A percentile compares a stretch with the other conserved stretches of the same genome.
These are phyloP conservation scores for Aspergillus campestris DNA, from an alignment of 495 filamentous ascomycete species.

Conservation along the genomic window DNA sequence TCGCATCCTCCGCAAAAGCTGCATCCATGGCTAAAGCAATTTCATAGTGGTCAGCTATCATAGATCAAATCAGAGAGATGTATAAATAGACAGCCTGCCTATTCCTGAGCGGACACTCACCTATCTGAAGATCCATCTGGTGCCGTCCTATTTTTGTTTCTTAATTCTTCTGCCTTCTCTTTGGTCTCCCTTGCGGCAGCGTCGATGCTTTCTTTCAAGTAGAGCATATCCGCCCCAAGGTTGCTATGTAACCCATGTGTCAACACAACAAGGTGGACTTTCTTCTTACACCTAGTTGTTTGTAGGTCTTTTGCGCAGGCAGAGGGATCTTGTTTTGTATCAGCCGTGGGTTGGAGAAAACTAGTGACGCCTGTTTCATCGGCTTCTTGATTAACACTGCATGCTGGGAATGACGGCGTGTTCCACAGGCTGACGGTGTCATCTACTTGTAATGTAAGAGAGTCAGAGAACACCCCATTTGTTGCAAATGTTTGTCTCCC, in stretches of 20 bases:
- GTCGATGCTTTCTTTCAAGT: constrained; percentile 94
- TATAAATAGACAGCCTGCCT: too few species aligned
- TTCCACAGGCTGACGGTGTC: constrained; percentile 89
- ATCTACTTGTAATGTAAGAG: constrained; percentile 69
- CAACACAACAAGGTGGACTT: constrained; percentile 80
- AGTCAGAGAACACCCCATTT: constrained; percentile 71
- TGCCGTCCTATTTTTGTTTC: constrained; percentile 30
- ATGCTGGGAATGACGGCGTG: constrained; percentile 67
- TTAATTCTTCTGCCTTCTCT: constrained; percentile 42
- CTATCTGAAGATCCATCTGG: too few species aligned
- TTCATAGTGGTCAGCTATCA: too few species aligned
- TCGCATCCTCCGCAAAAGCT: constrained; percentile 30
- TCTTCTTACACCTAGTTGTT: constrained; percentile 39
- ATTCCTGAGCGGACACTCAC: too few species aligned
- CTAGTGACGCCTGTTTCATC: constrained; percentile 11
- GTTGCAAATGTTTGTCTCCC: constrained; percentile 41
- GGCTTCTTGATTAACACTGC: constrained; percentile 34
- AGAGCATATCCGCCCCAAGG: constrained; percentile 94
- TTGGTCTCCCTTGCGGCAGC: constrained; percentile 63
- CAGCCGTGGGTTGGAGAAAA: not conserved
- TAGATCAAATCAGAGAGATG: too few species aligned
- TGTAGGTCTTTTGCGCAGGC: not conserved
- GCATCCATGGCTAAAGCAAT: too few species aligned
- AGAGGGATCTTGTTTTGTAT: not conserved
- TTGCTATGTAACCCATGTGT: constrained; percentile 97